Conservation (phyloP, 139 green algal species). For the Chlamydomonas sphaeroides region DNA sequence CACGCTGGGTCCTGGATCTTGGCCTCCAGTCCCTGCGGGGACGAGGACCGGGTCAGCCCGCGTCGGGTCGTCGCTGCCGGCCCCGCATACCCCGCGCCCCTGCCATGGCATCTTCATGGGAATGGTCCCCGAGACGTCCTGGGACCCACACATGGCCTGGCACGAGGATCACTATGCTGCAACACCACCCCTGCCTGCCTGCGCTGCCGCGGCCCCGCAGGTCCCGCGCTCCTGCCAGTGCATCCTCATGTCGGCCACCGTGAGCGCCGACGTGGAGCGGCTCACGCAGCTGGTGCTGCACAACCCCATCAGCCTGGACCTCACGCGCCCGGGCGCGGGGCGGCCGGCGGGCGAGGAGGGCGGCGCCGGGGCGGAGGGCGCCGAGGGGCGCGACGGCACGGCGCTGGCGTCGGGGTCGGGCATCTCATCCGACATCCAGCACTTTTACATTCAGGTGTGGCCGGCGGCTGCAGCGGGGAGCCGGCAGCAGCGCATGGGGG, state of each 20-base stretch:
- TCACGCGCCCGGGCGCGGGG: conserved; percentile 49
- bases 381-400: conserved; percentile 17
- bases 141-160: too few relatives aligned
- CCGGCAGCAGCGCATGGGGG: too few relatives aligned
- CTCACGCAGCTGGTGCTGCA: conserved; percentile 90
- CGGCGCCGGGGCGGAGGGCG: neutral
- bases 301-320: conserved; percentile 86
- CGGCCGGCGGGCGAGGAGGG: neutral
- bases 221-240: conserved; percentile 87
- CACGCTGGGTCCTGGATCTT: too few relatives aligned
- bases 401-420: conserved; percentile 26
- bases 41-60: too few relatives aligned
- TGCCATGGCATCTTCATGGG: too few relatives aligned
- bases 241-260: conserved; percentile 94
- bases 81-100: too few relatives aligned
- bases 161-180: too few relatives aligned
- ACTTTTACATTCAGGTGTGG: conserved; percentile 51
- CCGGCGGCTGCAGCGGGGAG: too few relatives aligned
- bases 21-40: too few relatives aligned
- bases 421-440: conserved; percentile 22
- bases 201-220: conserved; percentile 27
- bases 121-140: too few relatives aligned
- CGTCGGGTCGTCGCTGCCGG: too few relatives aligned
- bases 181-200: too few relatives aligned
- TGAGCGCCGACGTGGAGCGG: conserved; percentile 77